Percentiles rank a stretch among this genome's conserved stretches.
These are phyloP conservation scores for Botrytis tulipae DNA, from an alignment of 2,329 filamentous ascomycete genomes.

Conservation along the genomic window DNA sequence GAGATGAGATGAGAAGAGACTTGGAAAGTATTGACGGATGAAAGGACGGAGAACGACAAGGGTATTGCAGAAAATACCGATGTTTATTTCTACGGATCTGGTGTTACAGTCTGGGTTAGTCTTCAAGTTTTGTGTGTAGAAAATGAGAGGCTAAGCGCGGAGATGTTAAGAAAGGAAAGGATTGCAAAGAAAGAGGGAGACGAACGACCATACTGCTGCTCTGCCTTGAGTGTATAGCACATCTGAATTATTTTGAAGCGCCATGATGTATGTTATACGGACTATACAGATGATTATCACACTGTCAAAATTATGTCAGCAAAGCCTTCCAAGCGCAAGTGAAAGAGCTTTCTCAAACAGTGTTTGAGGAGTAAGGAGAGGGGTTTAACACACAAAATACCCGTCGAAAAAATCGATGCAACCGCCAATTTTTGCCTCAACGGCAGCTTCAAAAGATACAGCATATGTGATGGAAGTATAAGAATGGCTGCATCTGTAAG, in stretches of 20 bases:
- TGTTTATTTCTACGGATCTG: constrained; percentile 1
- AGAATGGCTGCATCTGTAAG: background rate
- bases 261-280: constrained; percentile 2
- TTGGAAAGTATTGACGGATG: background rate
- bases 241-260: background rate
- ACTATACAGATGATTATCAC: constrained; percentile 5
- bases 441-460: background rate
- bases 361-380: background rate
- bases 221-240: constrained; percentile 1
- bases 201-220: constrained; percentile 10
- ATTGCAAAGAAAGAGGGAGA: background rate
- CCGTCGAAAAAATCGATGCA: background rate
- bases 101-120: background rate
- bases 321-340: background rate
- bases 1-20: background rate
- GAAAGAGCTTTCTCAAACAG: background rate
- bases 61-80: background rate
- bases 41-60: background rate
- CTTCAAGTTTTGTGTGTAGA: background rate
- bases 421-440: background rate
- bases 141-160: background rate
- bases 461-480: background rate
- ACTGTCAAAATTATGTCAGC: background rate
- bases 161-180: no score
- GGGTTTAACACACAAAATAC: background rate